Percentiles rank a stretch among this genome's conserved stretches.
Evolutionary conservation across 2,329 filamentous ascomycete genomes (phyloP).

Genomic region (Cephalotrichum gorgonifer): DNA sequence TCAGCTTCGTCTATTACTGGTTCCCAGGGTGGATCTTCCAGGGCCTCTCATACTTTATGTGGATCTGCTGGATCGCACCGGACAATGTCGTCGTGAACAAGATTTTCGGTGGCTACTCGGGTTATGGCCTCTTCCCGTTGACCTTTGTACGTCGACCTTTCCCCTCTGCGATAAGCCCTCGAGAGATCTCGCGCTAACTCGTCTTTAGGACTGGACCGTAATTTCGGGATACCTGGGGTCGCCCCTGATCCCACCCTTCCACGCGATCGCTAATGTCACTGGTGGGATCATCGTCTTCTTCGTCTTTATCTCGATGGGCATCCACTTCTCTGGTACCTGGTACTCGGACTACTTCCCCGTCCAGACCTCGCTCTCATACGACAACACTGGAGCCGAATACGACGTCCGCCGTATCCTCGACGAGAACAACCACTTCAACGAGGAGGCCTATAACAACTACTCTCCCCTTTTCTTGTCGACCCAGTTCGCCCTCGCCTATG

Average conservation of each 20-base stretch:
- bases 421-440: conserved; percentile 34
- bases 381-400: conserved; percentile 43
- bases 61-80: conserved; percentile 52
- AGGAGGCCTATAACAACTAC: conserved; percentile 39
- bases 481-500: conserved; percentile 50
- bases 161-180: background rate
- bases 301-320: conserved; percentile 31
- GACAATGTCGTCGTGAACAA: conserved; percentile 53
- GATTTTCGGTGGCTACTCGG: conserved; percentile 51
- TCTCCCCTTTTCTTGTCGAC: conserved; percentile 55
- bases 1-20: conserved; percentile 49
- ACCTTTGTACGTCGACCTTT: conserved; percentile 31
- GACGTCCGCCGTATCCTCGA: conserved; percentile 41
- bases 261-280: conserved; percentile 49
- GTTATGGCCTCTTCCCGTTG: conserved; percentile 51
- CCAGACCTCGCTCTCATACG: conserved; percentile 41
- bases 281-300: conserved; percentile 42
- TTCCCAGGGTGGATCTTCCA: conserved; percentile 54
- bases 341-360: conserved; percentile 45
- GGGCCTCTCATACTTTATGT: conserved; percentile 51
- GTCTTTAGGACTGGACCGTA: conserved; percentile 47
- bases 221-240: conserved; percentile 44
- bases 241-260: conserved; percentile 50
- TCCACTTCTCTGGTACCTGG: conserved; percentile 33
- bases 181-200: background rate